Conservation (phyloP, 352 stramenopile genomes). For the Phytopythium aichiense region DNA sequence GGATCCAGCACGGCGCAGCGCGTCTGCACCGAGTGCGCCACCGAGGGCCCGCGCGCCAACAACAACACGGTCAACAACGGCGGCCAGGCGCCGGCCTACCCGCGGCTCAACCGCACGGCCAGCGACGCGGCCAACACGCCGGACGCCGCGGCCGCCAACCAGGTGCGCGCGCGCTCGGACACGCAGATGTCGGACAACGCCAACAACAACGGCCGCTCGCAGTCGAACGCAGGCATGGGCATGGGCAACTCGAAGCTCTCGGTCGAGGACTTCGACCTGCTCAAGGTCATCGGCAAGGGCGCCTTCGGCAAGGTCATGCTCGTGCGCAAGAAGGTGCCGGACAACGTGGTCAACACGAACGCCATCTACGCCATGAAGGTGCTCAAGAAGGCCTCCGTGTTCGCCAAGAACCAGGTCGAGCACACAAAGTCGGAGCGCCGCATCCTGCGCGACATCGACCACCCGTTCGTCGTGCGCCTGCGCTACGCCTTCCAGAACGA, state of each 20-base stretch:
- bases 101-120: conserved; percentile 48
- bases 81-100: conserved; percentile 21
- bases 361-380: conserved; percentile 94
- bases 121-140: conserved; percentile 48
- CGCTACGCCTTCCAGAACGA: conserved; percentile 94
- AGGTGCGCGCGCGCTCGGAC: conserved; percentile 50
- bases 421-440: conserved; percentile 91
- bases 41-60: conserved; percentile 66
- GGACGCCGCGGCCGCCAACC: conserved; percentile 27
- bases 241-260: conserved; percentile 60
- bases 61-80: conserved; percentile 12
- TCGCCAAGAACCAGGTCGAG: conserved; percentile 92
- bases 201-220: conserved; percentile 36
- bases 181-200: conserved; percentile 69
- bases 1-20: conserved; percentile 82
- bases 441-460: conserved; percentile 88
- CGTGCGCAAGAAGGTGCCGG: conserved; percentile 89
- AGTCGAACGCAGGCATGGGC: conserved; percentile 27
- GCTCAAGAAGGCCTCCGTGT: conserved; percentile 89
- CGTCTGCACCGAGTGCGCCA: conserved; percentile 87
- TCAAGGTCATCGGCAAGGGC: conserved; percentile 95
- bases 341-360: conserved; percentile 55
- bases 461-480: conserved; percentile 92
- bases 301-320: conserved; percentile 96
- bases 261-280: conserved; percentile 93